Conservation (phyloP, 2,329 filamentous ascomycete genomes). For the Kalmusia sp. region DNA sequence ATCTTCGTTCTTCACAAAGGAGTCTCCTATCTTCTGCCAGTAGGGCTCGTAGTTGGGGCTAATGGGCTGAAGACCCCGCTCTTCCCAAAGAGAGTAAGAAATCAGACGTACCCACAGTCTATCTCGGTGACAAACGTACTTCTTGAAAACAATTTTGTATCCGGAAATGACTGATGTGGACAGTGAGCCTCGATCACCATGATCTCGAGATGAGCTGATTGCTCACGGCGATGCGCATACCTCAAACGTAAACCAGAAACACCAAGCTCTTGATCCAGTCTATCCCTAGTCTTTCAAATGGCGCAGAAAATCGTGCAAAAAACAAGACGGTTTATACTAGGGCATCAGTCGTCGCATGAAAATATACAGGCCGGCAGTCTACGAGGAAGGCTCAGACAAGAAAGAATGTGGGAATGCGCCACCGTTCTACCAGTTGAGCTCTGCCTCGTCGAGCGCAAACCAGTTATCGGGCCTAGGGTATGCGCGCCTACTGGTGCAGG, state of each 20-base stretch:
- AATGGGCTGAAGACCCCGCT: neutral
- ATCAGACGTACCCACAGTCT: conserved; percentile 22
- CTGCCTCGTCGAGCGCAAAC: conserved; percentile 38
- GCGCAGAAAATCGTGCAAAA: conserved; percentile 42
- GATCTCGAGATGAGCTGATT: conserved; percentile 3
- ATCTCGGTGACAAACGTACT: conserved; percentile 22
- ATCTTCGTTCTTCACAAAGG: conserved; percentile 9
- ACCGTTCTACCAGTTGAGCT: conserved; percentile 43
- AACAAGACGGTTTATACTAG: conserved; percentile 42
- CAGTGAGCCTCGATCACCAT: conserved; percentile 26
- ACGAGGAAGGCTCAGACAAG: conserved; percentile 36
- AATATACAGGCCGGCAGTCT: conserved; percentile 37
- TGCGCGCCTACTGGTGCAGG: conserved; percentile 42
- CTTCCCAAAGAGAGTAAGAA: neutral
- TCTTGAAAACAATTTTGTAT: conserved; percentile 33
- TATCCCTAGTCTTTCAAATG: conserved; percentile 50
- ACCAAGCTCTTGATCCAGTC: conserved; percentile 51
- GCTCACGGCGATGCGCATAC: conserved; percentile 30
- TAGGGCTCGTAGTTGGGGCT: neutral
- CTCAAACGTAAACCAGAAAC: conserved; percentile 46
- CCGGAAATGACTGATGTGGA: conserved; percentile 34
- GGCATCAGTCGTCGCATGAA: conserved; percentile 46
- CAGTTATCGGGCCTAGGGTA: conserved; percentile 32
- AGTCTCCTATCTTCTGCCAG: neutral
- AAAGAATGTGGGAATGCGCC: conserved; percentile 47